Evolutionary conservation across 192 early-diverging fungal species (phyloP).

Genomic region (Coemansia sp.): DNA sequence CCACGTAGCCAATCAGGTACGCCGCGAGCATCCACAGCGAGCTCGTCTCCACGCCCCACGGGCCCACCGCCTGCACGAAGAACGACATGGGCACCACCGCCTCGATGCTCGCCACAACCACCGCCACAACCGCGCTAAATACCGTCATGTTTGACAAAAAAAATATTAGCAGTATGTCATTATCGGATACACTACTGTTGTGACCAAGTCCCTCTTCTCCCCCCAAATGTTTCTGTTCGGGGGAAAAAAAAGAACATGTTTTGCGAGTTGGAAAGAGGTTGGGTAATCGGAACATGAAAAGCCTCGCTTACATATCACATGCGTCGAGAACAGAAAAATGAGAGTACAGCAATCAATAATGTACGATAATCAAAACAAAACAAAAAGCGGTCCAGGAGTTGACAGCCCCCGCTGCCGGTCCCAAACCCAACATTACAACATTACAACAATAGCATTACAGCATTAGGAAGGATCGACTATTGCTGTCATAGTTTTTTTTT

Average conservation of each 20-base stretch:
- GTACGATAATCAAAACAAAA: constrained; percentile 2
- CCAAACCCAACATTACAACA: too few relatives aligned
- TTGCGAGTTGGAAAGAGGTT: background rate
- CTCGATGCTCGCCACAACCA: constrained; percentile 28
- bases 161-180: background rate
- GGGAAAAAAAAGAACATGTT: too few relatives aligned
- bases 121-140: constrained; percentile 32
- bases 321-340: background rate
- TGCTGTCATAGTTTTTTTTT: too few relatives aligned
- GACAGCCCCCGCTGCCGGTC: too few relatives aligned
- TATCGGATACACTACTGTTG: background rate
- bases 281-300: background rate
- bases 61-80: constrained; percentile 39
- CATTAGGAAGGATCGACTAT: too few relatives aligned
- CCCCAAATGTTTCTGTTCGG: too few relatives aligned
- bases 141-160: too few relatives aligned
- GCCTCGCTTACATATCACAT: background rate
- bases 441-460: too few relatives aligned
- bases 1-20: constrained; percentile 49
- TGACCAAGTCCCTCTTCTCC: too few relatives aligned
- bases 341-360: too few relatives aligned
- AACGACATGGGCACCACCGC: constrained; percentile 39
- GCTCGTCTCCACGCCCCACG: constrained; percentile 43
- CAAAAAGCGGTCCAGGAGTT: too few relatives aligned
- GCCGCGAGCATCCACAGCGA: constrained; percentile 49